Conservation (phyloP, 164 flowering plant genomes). For the Nymphaea thermarum region DNA sequence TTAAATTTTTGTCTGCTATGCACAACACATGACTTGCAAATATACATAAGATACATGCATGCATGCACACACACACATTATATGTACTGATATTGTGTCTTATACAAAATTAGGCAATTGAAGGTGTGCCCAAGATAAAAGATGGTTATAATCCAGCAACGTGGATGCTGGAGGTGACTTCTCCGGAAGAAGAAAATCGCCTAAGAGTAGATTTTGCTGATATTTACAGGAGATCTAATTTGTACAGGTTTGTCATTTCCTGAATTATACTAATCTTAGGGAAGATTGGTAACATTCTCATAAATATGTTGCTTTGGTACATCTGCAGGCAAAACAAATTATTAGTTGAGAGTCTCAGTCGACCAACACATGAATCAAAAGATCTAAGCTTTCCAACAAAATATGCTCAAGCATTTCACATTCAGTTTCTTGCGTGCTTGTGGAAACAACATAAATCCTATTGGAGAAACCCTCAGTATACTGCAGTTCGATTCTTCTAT, state of each 20-base stretch:
- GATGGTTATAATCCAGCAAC: conserved; percentile 87
- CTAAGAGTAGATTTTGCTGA: conserved; percentile 90
- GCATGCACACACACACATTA: no score
- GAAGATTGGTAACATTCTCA: background rate
- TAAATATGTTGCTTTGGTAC: conserved; percentile 1
- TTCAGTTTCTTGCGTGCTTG: conserved; percentile 79
- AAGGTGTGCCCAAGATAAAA: conserved; percentile 73
- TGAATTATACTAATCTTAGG: background rate
- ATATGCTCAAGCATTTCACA: conserved; percentile 47
- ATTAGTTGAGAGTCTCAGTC: conserved; percentile 67
- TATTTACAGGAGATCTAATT: conserved; percentile 45
- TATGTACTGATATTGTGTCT: background rate
- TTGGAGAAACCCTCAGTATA: conserved; percentile 97
- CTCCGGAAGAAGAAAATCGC: conserved; percentile 58
- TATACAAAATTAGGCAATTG: conserved; percentile 39
- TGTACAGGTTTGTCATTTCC: conserved; percentile 49
- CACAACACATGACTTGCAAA: no score
- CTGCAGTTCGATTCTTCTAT: conserved; percentile 92
- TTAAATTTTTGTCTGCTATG: no score
- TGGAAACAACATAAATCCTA: conserved; percentile 95
- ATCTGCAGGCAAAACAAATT: conserved; percentile 54
- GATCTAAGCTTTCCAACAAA: conserved; percentile 70
- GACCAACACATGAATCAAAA: conserved; percentile 45
- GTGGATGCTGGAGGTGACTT: conserved; percentile 97
- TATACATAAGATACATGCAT: no score